Evolutionary conservation across 176 grass and related monocot species (phyloP).

Genomic region (Oryza longistaminata): DNA sequence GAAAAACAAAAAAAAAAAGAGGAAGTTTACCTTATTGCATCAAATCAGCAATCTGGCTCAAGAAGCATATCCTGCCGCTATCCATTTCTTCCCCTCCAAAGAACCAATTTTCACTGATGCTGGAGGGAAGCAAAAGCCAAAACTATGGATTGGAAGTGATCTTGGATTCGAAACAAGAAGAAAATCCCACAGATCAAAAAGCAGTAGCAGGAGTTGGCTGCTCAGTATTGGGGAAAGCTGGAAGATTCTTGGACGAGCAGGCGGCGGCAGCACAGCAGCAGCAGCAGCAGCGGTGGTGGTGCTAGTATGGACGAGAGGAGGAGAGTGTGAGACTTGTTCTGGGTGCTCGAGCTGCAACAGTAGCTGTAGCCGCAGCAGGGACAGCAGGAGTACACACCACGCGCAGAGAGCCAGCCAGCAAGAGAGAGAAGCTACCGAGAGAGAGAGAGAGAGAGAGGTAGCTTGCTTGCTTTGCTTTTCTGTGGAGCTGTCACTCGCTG

Average conservation of each 20-base stretch:
- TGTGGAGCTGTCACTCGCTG: conserved; percentile 27
- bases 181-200: conserved; percentile 28
- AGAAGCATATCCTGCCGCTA: conserved; percentile 33
- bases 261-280: not conserved
- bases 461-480: conserved; percentile 32
- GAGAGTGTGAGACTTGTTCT: not conserved
- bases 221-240: conserved; percentile 37
- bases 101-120: not conserved
- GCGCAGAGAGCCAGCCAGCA: conserved; percentile 29
- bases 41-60: not conserved
- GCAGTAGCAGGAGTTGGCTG: not conserved
- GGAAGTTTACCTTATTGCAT: conserved; percentile 38
- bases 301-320: not conserved
- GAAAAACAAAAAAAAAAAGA: no score
- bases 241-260: conserved; percentile 41
- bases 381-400: conserved; percentile 29
- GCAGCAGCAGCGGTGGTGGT: not conserved
- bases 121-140: not conserved
- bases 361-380: conserved; percentile 37
- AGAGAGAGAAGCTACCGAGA: not conserved
- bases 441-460: not conserved
- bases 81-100: conserved; percentile 18
- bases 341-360: conserved; percentile 38
- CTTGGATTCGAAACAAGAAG: not conserved
- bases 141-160: conserved; percentile 5